Evolutionary conservation across 1,139 yeast genomes (phyloP).

Genomic region (Suhomyces coccinellae): DNA sequence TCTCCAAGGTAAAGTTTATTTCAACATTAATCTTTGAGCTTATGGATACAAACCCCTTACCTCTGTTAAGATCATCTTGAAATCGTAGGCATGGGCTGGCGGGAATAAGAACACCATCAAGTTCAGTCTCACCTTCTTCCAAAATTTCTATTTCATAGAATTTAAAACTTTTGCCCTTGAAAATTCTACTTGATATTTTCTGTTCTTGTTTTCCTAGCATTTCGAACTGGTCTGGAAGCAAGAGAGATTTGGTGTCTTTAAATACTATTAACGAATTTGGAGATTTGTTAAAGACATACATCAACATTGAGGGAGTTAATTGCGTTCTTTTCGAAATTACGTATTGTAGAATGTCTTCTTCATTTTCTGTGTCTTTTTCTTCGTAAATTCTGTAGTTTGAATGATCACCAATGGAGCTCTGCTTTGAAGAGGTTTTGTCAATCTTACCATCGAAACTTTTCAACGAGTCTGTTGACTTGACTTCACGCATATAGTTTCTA

Average conservation of each 20-base stretch:
- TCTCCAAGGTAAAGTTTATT: background rate
- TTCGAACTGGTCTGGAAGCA: constrained; percentile 18
- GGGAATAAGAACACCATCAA: constrained; percentile 18
- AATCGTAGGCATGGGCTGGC: constrained; percentile 23
- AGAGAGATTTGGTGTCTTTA: constrained; percentile 22
- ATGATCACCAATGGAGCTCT: too few species aligned
- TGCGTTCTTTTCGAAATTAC: constrained; percentile 1
- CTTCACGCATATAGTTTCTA: too few species aligned
- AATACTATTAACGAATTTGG: constrained; percentile 22
- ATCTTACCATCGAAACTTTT: too few species aligned
- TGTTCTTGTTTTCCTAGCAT: constrained; percentile 5
- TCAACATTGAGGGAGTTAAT: constrained; percentile 5
- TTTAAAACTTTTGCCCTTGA: constrained; percentile 5
- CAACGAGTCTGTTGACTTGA: too few species aligned
- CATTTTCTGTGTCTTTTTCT: background rate
- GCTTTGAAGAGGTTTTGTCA: too few species aligned
- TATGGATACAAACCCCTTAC: constrained; percentile 19
- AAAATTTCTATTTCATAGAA: constrained; percentile 13
- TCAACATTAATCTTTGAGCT: constrained; percentile 8
- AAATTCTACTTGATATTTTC: background rate
- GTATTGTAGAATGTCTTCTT: background rate
- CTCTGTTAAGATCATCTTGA: constrained; percentile 7
- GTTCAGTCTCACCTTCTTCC: background rate
- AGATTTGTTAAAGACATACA: constrained; percentile 7
- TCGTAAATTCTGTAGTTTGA: too few species aligned